Base-by-base conservation (phyloP, 441 rosid species). In the Arabidopsis hybrid region DNA sequence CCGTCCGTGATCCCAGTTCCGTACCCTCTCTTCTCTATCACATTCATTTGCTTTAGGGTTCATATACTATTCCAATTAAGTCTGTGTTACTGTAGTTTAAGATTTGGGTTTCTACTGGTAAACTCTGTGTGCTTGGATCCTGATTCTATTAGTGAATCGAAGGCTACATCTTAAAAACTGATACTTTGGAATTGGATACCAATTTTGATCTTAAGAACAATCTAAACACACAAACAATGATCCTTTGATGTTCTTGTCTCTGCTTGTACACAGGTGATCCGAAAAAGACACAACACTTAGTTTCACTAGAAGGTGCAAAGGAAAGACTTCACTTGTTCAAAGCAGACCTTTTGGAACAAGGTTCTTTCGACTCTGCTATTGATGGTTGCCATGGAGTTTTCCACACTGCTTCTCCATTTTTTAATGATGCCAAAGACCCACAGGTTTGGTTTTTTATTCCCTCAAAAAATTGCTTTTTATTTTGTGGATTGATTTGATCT, bases 341-440 rank as follows among this genome's bases (percentile, higher is more conserved):
- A 76, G 80, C 83, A 3, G 73, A 80, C 1, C 79, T 86, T 45
- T 47, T 75, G 71, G 83, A 80, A 38, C 82, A 82, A 74, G 85
- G 86, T 52, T 82, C 85, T 2, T 84, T 82, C 8, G 87, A 82
- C 51, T 69, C 83, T 1, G 73, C 69, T 3, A 53, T 83, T 69
- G 84, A 83, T 76, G 86, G 81, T 14, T 85, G 87, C 1, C 42
- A 72, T 18, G 85, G 76, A 36, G 85, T 85, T 67, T 85, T 85
- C 75, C 89, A 80, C 68, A 80, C 87, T 50, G 89, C 84, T 0
- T 83, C 85, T 4, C 89, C 87, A 0, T 73, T 78, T 7, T 58
- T 59, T 59, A 66, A 60, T 34, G 72, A 62, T 55, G 66, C 76
- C 8, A 34, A 67, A 50, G 76, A 85, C 6, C 87, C 81, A 57